Evolutionary conservation across 2,329 filamentous ascomycete genomes (phyloP), one percentile per base, ranked within the genome.

Genomic region (Keithomyces neogunnii): DNA sequence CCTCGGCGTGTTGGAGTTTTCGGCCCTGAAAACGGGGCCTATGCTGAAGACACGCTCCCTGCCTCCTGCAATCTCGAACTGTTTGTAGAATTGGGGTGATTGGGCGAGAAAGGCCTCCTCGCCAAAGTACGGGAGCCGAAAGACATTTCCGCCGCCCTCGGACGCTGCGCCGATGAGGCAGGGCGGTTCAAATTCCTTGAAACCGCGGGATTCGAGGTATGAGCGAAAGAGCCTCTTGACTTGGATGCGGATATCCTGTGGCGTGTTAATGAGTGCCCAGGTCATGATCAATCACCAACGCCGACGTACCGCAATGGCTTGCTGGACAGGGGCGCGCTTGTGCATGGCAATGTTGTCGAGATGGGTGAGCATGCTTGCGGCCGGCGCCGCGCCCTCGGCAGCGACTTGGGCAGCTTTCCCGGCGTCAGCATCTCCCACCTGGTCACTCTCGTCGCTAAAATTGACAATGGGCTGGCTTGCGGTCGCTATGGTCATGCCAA

Each of bases 331-430:
- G 1, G 89, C 88, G 52, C 93, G 85, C 65, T 96, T 87, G 73
- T 96, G 91, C 73, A 99, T 87, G 49, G 88, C 88, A 54, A 88
- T 84, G 77, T 97, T 96, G 75, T 95, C 87, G 48, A 96, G 80
- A 59, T 92, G 84, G 1, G 89, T 95, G 63, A 84, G 82, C 67
- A 97, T 82, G 54, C 82, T 86, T 32, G 95, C 91, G 49, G 87
- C 79, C 1, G 91, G 88, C 47, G 79, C 71, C n/a, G 63, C 63
- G 26, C 69, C 68, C 60, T 72, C 73, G 38, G 38, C 13, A 26
- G 38, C 38, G 38, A 19, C 38, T 19, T 26, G n/a, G n/a, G 19
- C 38, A 26, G 38, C n/a, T 19, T 40, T 40, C n/a, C 38, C 38
- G n/a, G 38, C n/a, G 13, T 40, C 38, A 1, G 26, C 38, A 26